Base-by-base conservation (phyloP, 23 red algal species). In the Gracilaria vermiculophylla region DNA sequence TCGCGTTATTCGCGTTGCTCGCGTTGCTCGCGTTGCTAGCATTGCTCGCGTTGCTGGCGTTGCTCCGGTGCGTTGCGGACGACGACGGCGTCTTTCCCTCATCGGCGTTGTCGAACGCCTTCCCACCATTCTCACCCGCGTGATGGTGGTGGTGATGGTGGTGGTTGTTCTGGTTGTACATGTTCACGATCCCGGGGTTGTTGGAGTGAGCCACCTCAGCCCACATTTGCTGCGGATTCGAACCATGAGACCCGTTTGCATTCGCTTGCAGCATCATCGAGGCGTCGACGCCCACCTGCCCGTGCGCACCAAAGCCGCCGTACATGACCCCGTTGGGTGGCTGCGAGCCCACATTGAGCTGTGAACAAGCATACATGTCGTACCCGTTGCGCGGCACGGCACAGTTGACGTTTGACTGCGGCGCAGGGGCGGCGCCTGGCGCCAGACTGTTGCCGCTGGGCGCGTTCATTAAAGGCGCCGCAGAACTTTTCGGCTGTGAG, bases 161-260 rank as follows among this genome's bases (percentile, higher is more conserved):
- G 53, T 81, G 77, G 3, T 58, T 83, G 33, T 28, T 69, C 61
- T 83, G 80, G 28, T 66, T 69, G 41, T 83, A 83, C 80, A 83
- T 83, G 23, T 39, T 83, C 9, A 69, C 80, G 41, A 83, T 54
- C 37, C 62, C 62, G 23, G 23, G 25, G 43, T 69, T 83, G 32
- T 10, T 53, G 13, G 80, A 50, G 61, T 83, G 80, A 32, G 80
- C 35, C 80, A 83, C 21, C 21, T 83, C 80, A 17, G 80, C 43
- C 80, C 80, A 83, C 13, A 43, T 4, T 17, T 83, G 42, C 28
- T 83, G 41, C 7, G 80, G 39, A 16, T 42, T 61, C 23, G 25
- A 2, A 28, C 35, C 34, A 50, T 45, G 80, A 2, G 33, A 6
- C 8, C 40, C 41, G 8, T 16, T 80, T 10, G 37, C 57, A 28